Evolutionary conservation across 768 basidiomycete genomes (phyloP).

Genomic region (Psilocybe subaeruginosa): DNA sequence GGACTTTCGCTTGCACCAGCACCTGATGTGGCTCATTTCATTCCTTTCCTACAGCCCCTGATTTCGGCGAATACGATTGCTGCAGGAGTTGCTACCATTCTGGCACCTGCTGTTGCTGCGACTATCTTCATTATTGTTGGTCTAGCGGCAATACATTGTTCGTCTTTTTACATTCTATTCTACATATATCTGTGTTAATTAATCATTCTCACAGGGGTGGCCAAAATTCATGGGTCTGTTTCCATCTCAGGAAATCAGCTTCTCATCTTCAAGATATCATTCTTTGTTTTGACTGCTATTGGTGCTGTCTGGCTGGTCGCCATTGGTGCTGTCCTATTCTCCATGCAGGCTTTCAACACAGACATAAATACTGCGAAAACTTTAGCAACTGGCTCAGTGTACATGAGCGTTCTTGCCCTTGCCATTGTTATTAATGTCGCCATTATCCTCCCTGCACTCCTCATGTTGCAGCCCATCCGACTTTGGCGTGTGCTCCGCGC

Average conservation of each 20-base stretch:
- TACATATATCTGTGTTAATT: slow-evolving; percentile 7
- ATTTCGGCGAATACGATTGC: slow-evolving; percentile 50
- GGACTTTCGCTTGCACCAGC: slow-evolving; percentile 70
- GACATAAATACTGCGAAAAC: slow-evolving; percentile 39
- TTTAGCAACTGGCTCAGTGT: slow-evolving; percentile 72
- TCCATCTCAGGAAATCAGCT: slow-evolving; percentile 68
- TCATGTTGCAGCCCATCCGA: slow-evolving; percentile 72
- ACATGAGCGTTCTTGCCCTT: slow-evolving; percentile 65
- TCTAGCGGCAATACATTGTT: slow-evolving; percentile 57
- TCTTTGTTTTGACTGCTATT: slow-evolving; percentile 57
- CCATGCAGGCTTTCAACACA: slow-evolving; percentile 58
- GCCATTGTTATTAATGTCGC: slow-evolving; percentile 65
- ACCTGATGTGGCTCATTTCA: slow-evolving; percentile 72
- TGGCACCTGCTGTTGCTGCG: slow-evolving; percentile 68
- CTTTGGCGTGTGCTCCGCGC: slow-evolving; percentile 59
- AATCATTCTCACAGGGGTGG: slow-evolving; percentile 42
- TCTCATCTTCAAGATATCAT: slow-evolving; percentile 64
- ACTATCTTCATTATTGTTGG: slow-evolving; percentile 61
- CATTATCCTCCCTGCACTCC: slow-evolving; percentile 69
- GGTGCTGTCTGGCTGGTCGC: slow-evolving; percentile 64
- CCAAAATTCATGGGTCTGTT: slow-evolving; percentile 55
- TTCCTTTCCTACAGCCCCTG: slow-evolving; percentile 64
- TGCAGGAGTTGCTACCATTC: slow-evolving; percentile 65
- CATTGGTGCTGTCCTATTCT: slow-evolving; percentile 72
- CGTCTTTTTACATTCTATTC: slow-evolving; percentile 28